Evolutionary conservation across 2,329 filamentous ascomycete species (phyloP).

Genomic region (Apiospora malaysiana): DNA sequence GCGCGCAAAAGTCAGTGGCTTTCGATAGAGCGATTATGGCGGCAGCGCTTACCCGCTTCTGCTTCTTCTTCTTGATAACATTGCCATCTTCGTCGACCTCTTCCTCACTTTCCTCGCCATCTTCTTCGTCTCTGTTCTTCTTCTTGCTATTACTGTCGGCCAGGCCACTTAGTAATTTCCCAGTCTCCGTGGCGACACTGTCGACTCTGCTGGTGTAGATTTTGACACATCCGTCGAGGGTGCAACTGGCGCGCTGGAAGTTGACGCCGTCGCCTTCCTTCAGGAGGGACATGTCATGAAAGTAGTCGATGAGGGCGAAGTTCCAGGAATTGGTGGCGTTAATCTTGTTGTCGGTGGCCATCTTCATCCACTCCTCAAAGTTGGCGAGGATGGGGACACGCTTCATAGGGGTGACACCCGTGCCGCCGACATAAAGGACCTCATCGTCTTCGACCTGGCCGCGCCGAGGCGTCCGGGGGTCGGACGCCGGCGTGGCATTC

Average conservation of each 20-base stretch:
- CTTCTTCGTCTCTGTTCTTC: slow-evolving; percentile 69
- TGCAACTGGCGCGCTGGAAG: slow-evolving; percentile 98
- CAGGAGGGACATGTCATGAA: slow-evolving; percentile 97
- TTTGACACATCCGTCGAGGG: slow-evolving; percentile 96
- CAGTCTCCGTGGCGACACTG: slow-evolving; percentile 96
- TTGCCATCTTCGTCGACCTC: slow-evolving; percentile 68
- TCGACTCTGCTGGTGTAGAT: slow-evolving; percentile 99
- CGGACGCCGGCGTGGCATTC: slow-evolving; percentile 61
- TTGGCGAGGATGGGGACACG: slow-evolving; percentile 94
- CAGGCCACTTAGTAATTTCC: slow-evolving; percentile 89
- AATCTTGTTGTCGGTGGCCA: slow-evolving; percentile 99
- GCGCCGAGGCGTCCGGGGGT: slow-evolving; percentile 59
- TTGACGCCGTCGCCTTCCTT: slow-evolving; percentile 98
- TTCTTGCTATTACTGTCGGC: slow-evolving; percentile 85
- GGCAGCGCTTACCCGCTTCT: slow-evolving; percentile 70
- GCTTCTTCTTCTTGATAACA: slow-evolving; percentile 63
- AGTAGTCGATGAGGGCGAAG: slow-evolving; percentile 99
- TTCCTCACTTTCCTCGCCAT: slow-evolving; percentile 71
- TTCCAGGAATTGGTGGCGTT: slow-evolving; percentile 99
- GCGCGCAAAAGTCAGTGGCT: neutral
- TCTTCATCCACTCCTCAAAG: slow-evolving; percentile 99
- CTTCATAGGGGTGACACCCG: slow-evolving; percentile 92
- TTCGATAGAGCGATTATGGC: neutral
- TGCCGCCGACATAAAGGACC: slow-evolving; percentile 70
- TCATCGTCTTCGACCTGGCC: slow-evolving; percentile 60